Conservation (phyloP, 495 filamentous ascomycete genomes). For the Viridothelium virens region DNA sequence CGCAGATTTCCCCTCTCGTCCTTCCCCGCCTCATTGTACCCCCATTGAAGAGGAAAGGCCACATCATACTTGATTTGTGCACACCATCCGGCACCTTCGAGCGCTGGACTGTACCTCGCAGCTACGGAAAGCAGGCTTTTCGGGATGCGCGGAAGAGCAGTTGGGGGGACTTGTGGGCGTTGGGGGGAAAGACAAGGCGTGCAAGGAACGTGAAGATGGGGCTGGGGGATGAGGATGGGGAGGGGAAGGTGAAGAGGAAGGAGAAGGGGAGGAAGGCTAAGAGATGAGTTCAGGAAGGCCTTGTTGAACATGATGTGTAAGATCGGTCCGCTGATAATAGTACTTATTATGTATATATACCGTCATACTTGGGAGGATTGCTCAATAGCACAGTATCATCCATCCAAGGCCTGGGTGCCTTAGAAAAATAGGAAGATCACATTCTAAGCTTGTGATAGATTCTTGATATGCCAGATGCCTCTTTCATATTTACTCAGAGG, state of each 20-base stretch:
- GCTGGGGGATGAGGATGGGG: slow-evolving; percentile 31
- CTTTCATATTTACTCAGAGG: no score
- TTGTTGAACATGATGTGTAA: no score
- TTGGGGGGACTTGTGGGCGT: slow-evolving; percentile 94
- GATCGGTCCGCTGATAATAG: no score
- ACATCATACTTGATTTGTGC: slow-evolving; percentile 85
- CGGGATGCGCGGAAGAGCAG: slow-evolving; percentile 80
- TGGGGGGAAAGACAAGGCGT: slow-evolving; percentile 80
- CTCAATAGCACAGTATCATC: no score
- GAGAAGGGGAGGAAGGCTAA: slow-evolving; percentile 16
- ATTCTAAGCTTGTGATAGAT: no score
- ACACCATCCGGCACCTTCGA: slow-evolving; percentile 81
- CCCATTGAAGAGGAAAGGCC: slow-evolving; percentile 77
- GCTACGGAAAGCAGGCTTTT: slow-evolving; percentile 71
- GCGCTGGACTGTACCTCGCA: slow-evolving; percentile 84
- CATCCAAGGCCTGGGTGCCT: no score
- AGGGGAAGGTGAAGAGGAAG: slow-evolving; percentile 35
- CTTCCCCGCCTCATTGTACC: slow-evolving; percentile 72
- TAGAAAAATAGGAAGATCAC: no score
- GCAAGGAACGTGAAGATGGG: slow-evolving; percentile 49
- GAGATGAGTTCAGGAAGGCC: no score
- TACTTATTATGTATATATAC: no score
- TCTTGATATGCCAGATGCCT: no score
- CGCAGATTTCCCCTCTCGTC: slow-evolving; percentile 48
- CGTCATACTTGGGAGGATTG: no score